phyloP scores from a whole-genome alignment of 2,329 filamentous ascomycete species.

The Davidsoniella eucalypti region DNA sequence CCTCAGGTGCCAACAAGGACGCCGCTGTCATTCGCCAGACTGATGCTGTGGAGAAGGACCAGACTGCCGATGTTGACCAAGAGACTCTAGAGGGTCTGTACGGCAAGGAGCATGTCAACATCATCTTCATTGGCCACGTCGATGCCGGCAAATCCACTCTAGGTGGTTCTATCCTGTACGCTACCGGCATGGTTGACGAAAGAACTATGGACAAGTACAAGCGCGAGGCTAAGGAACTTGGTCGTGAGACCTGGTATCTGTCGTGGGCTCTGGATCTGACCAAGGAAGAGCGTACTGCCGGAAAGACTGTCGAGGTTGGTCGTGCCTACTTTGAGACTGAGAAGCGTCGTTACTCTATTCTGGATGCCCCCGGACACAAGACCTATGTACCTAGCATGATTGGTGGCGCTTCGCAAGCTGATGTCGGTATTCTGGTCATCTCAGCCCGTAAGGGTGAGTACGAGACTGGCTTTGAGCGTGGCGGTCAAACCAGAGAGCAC shows the following conservation, averaged over 20 bases:
- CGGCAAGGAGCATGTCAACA: conserved; percentile 83
- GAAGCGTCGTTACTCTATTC: conserved; percentile 86
- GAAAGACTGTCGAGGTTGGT: conserved; percentile 95
- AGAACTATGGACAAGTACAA: conserved; percentile 97
- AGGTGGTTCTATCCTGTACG: conserved; percentile 81
- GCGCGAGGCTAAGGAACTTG: conserved; percentile 86
- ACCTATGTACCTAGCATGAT: conserved; percentile 98
- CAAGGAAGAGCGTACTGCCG: conserved; percentile 89
- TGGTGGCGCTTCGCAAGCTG: conserved; percentile 80
- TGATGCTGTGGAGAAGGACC: conserved; percentile 73
- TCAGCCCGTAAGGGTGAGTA: conserved; percentile 96
- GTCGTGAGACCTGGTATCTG: conserved; percentile 95
- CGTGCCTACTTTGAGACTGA: conserved; percentile 94
- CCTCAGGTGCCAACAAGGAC: conserved; percentile 60
- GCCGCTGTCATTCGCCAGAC: conserved; percentile 54
- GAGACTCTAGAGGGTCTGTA: conserved; percentile 83
- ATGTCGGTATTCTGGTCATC: conserved; percentile 90
- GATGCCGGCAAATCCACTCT: conserved; percentile 96
- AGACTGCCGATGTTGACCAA: conserved; percentile 54
- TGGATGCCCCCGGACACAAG: conserved; percentile 95
- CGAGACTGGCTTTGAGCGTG: conserved; percentile 93
- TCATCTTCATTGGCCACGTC: conserved; percentile 96
- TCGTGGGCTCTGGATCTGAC: conserved; percentile 97
- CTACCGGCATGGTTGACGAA: conserved; percentile 98
- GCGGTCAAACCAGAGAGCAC: conserved; percentile 93